These are phyloP conservation scores for Hypomyces perniciosus DNA, from an alignment of 2,329 filamentous ascomycete species.

Conservation along the genomic window DNA sequence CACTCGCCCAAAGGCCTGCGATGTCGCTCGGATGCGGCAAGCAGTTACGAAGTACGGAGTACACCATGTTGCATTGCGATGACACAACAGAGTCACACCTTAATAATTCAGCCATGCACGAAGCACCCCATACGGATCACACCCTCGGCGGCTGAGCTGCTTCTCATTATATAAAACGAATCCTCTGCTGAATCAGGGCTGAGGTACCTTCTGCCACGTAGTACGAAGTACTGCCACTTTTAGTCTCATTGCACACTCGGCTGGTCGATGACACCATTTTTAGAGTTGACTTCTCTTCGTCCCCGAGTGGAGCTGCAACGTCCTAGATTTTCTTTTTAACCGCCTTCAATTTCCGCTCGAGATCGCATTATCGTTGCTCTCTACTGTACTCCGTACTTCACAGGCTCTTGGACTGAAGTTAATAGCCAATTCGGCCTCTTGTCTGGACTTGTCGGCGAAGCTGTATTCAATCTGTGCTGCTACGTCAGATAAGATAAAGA, in stretches of 20 bases:
- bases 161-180: too few relatives aligned
- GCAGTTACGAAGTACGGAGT: neutral
- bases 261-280: conserved; percentile 18
- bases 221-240: neutral
- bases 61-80: conserved; percentile 1
- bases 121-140: too few relatives aligned
- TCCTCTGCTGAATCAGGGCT: too few relatives aligned
- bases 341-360: neutral
- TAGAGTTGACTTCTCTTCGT: conserved; percentile 12
- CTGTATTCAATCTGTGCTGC: neutral
- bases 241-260: conserved; percentile 3
- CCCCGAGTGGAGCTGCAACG: conserved; percentile 9
- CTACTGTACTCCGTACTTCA: neutral
- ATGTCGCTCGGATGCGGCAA: neutral
- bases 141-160: too few relatives aligned
- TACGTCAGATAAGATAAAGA: conserved; percentile 7
- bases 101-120: too few relatives aligned
- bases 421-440: too few relatives aligned
- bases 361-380: neutral
- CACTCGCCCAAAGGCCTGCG: neutral
- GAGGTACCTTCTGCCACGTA: too few relatives aligned
- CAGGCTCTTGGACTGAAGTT: too few relatives aligned
- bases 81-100: too few relatives aligned
- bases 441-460: neutral
- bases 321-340: neutral